Conservation (phyloP, 495 filamentous ascomycete genomes). For the Entonaema liquescens region DNA sequence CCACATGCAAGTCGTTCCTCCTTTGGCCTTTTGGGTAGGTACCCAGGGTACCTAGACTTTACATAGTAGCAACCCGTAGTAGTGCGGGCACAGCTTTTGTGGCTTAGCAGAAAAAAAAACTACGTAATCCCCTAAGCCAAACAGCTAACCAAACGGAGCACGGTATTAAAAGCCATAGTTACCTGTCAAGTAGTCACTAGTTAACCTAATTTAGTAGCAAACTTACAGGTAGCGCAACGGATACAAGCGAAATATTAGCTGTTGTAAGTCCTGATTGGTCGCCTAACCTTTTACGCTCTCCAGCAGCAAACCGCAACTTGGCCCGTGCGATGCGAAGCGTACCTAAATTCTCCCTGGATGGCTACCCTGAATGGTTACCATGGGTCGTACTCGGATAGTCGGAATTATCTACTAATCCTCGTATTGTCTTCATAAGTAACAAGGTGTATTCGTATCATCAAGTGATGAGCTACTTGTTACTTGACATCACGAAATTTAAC, state of each 20-base stretch:
- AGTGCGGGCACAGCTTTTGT: conserved; percentile 26
- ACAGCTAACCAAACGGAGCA: background rate
- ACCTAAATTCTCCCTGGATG: background rate
- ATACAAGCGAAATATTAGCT: conserved; percentile 13
- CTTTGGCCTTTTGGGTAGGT: conserved; percentile 6
- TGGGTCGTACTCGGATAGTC: background rate
- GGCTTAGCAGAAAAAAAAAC: conserved; percentile 32
- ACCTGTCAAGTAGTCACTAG: too few species aligned
- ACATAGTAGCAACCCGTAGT: too few species aligned
- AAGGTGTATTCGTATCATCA: conserved; percentile 1
- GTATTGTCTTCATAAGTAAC: background rate
- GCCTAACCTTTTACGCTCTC: conserved; percentile 21
- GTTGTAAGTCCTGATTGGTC: conserved; percentile 21
- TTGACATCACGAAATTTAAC: too few species aligned
- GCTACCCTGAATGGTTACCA: too few species aligned
- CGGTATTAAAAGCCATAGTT: background rate
- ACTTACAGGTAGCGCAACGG: conserved; percentile 8
- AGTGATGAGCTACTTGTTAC: too few species aligned
- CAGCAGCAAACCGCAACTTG: conserved; percentile 8
- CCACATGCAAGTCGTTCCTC: background rate
- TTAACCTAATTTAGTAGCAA: too few species aligned
- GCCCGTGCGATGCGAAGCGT: conserved; percentile 16
- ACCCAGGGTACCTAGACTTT: too few species aligned
- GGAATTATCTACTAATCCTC: background rate
- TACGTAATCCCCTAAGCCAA: conserved; percentile 30